Conservation (phyloP, 208 protist genomes). For the Acanthamoeba quina region DNA sequence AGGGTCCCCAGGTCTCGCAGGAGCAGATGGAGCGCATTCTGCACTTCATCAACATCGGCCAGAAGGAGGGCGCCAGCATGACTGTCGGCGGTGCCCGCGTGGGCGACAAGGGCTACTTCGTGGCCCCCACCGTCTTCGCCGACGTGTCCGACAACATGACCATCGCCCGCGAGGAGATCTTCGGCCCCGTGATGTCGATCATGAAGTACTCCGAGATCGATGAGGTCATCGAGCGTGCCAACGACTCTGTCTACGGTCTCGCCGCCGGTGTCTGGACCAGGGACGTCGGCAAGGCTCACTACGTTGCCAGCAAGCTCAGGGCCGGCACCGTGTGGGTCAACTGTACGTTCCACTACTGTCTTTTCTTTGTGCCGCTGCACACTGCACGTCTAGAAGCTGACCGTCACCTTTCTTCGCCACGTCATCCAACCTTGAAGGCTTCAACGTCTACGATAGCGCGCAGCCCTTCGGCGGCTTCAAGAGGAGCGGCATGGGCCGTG, state of each 20-base stretch:
- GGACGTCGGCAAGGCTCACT: constrained; percentile 90
- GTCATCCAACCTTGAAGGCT: constrained; percentile 73
- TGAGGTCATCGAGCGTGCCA: constrained; percentile 91
- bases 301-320: constrained; percentile 82
- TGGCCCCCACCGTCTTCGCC: constrained; percentile 92
- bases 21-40: constrained; percentile 90
- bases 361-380: neutral
- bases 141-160: constrained; percentile 90
- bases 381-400: neutral
- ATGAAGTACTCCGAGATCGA: constrained; percentile 92
- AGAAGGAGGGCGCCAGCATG: constrained; percentile 90
- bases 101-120: constrained; percentile 91
- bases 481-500: constrained; percentile 92
- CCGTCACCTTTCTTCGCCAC: neutral
- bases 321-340: constrained; percentile 94
- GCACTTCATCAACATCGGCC: constrained; percentile 90
- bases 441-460: constrained; percentile 90
- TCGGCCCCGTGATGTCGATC: constrained; percentile 93
- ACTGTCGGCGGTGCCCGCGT: constrained; percentile 85
- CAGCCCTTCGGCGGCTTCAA: constrained; percentile 94
- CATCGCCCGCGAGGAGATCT: constrained; percentile 93
- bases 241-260: constrained; percentile 92
- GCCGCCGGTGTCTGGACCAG: constrained; percentile 92
- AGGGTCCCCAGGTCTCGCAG: constrained; percentile 84
- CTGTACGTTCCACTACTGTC: constrained; percentile 17